Evolutionary conservation across 2,329 filamentous ascomycete species (phyloP), one percentile per base, ranked within the genome.

Genomic region (Trichoderma atrobrunneum): DNA sequence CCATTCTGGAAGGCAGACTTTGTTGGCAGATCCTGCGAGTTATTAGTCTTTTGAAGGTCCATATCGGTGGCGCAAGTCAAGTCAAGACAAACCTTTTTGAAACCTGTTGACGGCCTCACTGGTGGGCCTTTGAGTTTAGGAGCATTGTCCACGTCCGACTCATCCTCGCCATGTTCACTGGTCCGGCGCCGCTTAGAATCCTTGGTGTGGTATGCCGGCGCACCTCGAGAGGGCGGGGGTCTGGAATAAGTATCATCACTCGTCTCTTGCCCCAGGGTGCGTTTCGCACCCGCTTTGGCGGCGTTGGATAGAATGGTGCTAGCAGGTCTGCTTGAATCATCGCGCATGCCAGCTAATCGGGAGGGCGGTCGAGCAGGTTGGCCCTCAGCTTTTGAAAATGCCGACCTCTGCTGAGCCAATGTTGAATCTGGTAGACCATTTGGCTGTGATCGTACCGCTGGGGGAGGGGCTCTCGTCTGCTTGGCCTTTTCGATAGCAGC

Each of bases 121-220:
- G 94, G 94, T 67, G 94, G 93, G 16, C 92, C 93, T 84, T 95
- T 96, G 76, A 95, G 86, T 72, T 84, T 86, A 30, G 82, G 83
- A 60, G 89, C 86, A 54, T 88, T 87, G 71, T 89, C 86, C 78
- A 86, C 85, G 61, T 89, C 87, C 57, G 86, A 82, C 70, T 91
- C 89, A 71, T 91, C 88, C 74, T 93, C 90, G 73, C 89, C 87
- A 72, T 90, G 88, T 66, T 95, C 92, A 56, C 92, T 90, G 67
- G 91, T 96, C 79, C 91, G 92, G 75, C 94, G 89, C 72, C 94
- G 89, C 84, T 97, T 98, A 26, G 88, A 86, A 67, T 97, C 93
- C 75, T 89, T 88, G 26, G 88, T 83, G 78, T 92, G 89, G 76
- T 92, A 91, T 11, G 88, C 85, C n/a, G 89, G 86, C 18, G 87